Percentiles rank a stretch among this genome's conserved stretches.
Conservation (phyloP, 257 asterid species). For the Nicotiana attenuata region DNA sequence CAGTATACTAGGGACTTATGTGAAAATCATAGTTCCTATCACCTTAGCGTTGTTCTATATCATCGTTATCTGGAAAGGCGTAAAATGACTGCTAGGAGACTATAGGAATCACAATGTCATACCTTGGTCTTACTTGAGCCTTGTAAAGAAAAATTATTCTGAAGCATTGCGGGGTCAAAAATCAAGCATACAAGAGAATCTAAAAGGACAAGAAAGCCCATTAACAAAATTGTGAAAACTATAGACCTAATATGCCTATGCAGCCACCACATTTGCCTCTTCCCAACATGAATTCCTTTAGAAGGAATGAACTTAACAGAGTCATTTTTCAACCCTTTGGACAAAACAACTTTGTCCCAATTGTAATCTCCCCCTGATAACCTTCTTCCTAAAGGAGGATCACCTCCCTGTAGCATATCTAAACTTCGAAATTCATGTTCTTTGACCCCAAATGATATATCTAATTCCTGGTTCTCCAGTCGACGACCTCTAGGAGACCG, state of each 20-base stretch:
- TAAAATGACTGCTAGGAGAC: background rate
- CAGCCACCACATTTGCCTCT: conserved; percentile 44
- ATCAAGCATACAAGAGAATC: conserved; percentile 59
- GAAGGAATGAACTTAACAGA: conserved; percentile 28
- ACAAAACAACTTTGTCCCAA: conserved; percentile 39
- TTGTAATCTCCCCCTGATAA: conserved; percentile 31
- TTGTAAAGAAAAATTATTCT: conserved; percentile 24
- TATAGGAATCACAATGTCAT: background rate
- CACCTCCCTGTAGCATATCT: conserved; percentile 30
- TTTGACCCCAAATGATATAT: conserved; percentile 30
- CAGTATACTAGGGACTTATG: background rate
- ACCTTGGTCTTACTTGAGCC: conserved; percentile 35
- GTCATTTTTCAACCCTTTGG: conserved; percentile 42
- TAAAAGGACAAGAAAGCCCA: conserved; percentile 44
- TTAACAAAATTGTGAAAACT: conserved; percentile 41
- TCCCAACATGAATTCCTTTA: conserved; percentile 46
- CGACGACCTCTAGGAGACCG: conserved; percentile 32
- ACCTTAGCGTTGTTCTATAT: background rate
- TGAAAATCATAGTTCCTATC: too few relatives aligned
- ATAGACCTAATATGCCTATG: conserved; percentile 49
- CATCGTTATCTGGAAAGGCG: background rate
- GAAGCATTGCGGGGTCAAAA: conserved; percentile 39
- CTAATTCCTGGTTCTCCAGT: conserved; percentile 24
- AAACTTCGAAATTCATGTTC: conserved; percentile 35
- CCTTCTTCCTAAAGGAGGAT: conserved; percentile 53